Percentiles rank a stretch among this genome's conserved stretches.
These are phyloP conservation scores for Trichoderma harzianum DNA, from an alignment of 2,329 filamentous ascomycete species.

Conservation along the genomic window DNA sequence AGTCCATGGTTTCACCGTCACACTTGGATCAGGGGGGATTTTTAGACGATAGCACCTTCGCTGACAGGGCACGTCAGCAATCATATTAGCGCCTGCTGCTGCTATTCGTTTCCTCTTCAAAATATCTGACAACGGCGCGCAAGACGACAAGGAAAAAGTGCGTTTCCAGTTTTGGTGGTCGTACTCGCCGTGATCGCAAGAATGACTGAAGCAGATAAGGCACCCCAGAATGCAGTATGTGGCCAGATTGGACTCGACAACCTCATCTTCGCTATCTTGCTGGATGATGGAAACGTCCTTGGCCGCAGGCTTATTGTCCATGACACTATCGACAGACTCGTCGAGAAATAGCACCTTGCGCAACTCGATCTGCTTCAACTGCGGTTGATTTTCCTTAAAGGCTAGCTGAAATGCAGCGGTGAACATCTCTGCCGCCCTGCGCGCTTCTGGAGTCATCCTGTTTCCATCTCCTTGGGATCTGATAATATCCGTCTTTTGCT, in stretches of 20 bases:
- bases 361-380: conserved; percentile 43
- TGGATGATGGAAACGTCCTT: conserved; percentile 40
- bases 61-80: conserved; percentile 31
- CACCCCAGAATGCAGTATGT: conserved; percentile 56
- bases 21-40: conserved; percentile 24
- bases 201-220: conserved; percentile 57
- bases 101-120: conserved; percentile 29
- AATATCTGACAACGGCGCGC: conserved; percentile 32
- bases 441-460: conserved; percentile 39
- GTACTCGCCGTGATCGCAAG: conserved; percentile 60
- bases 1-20: conserved; percentile 39
- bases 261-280: conserved; percentile 36
- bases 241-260: conserved; percentile 48
- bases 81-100: not conserved
- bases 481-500: conserved; percentile 52
- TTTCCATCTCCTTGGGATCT: conserved; percentile 45
- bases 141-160: conserved; percentile 47
- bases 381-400: conserved; percentile 39
- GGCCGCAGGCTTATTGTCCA: conserved; percentile 52
- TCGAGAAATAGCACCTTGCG: conserved; percentile 52
- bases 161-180: conserved; percentile 51
- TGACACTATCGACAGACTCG: conserved; percentile 50
- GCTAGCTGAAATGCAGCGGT: conserved; percentile 56
- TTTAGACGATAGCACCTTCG: conserved; percentile 40
- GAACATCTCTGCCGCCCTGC: conserved; percentile 47